Evolutionary conservation across 169 alveolate species (phyloP).

Genomic region (Cryptosporidium meleagridis): DNA sequence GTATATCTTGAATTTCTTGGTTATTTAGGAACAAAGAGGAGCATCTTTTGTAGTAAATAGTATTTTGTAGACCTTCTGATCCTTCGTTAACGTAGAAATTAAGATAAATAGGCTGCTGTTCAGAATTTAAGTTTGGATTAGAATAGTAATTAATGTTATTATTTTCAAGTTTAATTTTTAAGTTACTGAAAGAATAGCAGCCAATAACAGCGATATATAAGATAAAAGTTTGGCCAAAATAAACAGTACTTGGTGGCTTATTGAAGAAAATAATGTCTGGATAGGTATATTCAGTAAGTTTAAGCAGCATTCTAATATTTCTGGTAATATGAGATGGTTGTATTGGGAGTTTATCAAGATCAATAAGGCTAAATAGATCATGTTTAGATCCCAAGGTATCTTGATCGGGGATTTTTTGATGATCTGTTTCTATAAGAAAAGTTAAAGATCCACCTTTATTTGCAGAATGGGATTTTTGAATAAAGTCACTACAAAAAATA

Average conservation of each 20-base stretch:
- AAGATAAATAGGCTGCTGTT: not conserved
- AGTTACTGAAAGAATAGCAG: slow-evolving; percentile 45
- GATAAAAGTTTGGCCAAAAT: slow-evolving; percentile 38
- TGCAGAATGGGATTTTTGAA: not conserved
- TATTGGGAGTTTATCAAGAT: slow-evolving; percentile 11
- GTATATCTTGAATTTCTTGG: not conserved
- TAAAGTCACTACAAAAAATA: slow-evolving; percentile 11
- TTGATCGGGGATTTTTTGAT: slow-evolving; percentile 3
- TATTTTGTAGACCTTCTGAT: not conserved
- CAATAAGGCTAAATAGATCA: slow-evolving; percentile 23
- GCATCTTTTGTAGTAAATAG: slow-evolving; percentile 35
- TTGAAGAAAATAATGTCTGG: slow-evolving; percentile 39
- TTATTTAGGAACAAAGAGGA: slow-evolving; percentile 28
- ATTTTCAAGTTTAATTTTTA: slow-evolving; percentile 4
- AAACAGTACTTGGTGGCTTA: slow-evolving; percentile 38
- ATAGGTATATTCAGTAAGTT: slow-evolving; percentile 20
- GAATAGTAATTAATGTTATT: not conserved
- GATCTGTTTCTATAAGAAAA: slow-evolving; percentile 52
- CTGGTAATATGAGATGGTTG: slow-evolving; percentile 63
- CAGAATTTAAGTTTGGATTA: not conserved
- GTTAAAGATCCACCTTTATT: slow-evolving; percentile 55
- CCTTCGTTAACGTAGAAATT: slow-evolving; percentile 2
- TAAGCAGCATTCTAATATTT: slow-evolving; percentile 37
- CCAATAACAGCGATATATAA: slow-evolving; percentile 34
- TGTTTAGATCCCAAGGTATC: slow-evolving; percentile 4